Conservation (phyloP, 768 basidiomycete species). For the Tulasnella calospora region DNA sequence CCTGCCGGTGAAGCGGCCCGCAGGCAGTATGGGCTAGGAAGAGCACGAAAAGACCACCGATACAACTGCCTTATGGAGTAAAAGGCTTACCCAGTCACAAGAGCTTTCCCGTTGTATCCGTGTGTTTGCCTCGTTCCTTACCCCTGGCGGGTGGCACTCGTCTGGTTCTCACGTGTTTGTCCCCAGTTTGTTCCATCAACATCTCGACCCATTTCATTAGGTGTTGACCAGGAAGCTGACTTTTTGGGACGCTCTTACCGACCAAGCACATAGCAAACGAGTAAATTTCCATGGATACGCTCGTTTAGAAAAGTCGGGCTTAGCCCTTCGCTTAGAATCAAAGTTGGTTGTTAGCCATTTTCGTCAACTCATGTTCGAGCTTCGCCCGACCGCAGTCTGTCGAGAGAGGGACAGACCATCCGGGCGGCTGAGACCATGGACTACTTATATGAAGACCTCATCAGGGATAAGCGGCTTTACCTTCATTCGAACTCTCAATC, state of each 20-base stretch:
- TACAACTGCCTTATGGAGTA: background rate
- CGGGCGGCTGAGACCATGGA: background rate
- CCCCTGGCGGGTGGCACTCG: background rate
- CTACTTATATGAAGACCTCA: background rate
- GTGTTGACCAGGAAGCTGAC: background rate
- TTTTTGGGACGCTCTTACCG: background rate
- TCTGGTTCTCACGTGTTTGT: background rate
- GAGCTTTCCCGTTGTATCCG: background rate
- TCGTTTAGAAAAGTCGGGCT: background rate
- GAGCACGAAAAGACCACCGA: background rate
- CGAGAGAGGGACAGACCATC: no score
- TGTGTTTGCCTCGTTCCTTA: background rate
- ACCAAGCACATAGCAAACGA: background rate
- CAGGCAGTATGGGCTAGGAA: background rate
- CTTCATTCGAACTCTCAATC: background rate
- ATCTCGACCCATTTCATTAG: no score
- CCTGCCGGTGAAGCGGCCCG: background rate
- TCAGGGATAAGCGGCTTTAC: background rate
- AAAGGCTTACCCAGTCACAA: background rate
- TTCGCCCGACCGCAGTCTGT: background rate
- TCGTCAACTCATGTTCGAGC: background rate
- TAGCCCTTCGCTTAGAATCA: background rate
- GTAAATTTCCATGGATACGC: background rate
- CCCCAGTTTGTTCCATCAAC: no score
- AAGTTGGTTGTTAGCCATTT: background rate